A percentile compares a stretch with the other conserved stretches of the same genome.
Conservation (phyloP, 495 filamentous ascomycete species). For the Peziza echinospora region DNA sequence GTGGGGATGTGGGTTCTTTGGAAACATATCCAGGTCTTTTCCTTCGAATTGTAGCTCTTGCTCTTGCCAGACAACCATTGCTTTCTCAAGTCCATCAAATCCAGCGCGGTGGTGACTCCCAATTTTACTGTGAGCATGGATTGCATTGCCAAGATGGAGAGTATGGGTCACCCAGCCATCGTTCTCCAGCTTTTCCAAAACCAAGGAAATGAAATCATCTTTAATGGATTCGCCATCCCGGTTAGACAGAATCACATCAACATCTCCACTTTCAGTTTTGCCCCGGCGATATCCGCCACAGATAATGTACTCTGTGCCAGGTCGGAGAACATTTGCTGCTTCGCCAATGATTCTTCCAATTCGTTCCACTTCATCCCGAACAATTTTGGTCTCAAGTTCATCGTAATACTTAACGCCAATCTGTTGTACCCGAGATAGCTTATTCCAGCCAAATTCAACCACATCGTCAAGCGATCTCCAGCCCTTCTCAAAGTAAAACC, state of each 20-base stretch:
- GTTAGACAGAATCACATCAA: slow-evolving; percentile 71
- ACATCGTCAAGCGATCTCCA: slow-evolving; percentile 70
- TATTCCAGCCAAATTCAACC: slow-evolving; percentile 59
- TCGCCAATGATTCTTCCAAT: slow-evolving; percentile 40
- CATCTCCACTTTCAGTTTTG: slow-evolving; percentile 51
- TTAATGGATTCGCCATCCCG: slow-evolving; percentile 43
- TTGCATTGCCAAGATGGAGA: slow-evolving; percentile 33
- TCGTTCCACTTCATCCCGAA: slow-evolving; percentile 47
- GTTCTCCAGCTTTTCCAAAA: slow-evolving; percentile 31
- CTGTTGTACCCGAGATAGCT: slow-evolving; percentile 58
- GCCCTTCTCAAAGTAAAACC: slow-evolving; percentile 57
- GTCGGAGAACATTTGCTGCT: slow-evolving; percentile 35
- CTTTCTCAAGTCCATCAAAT: slow-evolving; percentile 80
- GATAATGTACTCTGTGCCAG: slow-evolving; percentile 46
- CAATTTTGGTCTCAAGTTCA: slow-evolving; percentile 48
- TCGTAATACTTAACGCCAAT: slow-evolving; percentile 94
- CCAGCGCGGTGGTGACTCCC: slow-evolving; percentile 26
- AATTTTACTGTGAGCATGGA: too few species aligned
- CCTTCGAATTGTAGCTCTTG: too few species aligned
- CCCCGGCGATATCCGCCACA: slow-evolving; percentile 75
- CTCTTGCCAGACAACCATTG: slow-evolving; percentile 82
- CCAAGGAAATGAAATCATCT: slow-evolving; percentile 8
- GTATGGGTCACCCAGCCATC: slow-evolving; percentile 62
- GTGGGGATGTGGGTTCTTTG: slow-evolving; percentile 53
- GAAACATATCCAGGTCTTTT: too few species aligned